A percentile compares a stretch with the other conserved stretches of the same genome.
These are phyloP conservation scores for Erythrophleum ivorense DNA, from an alignment of 331 rosid genomes.

Conservation along the genomic window DNA sequence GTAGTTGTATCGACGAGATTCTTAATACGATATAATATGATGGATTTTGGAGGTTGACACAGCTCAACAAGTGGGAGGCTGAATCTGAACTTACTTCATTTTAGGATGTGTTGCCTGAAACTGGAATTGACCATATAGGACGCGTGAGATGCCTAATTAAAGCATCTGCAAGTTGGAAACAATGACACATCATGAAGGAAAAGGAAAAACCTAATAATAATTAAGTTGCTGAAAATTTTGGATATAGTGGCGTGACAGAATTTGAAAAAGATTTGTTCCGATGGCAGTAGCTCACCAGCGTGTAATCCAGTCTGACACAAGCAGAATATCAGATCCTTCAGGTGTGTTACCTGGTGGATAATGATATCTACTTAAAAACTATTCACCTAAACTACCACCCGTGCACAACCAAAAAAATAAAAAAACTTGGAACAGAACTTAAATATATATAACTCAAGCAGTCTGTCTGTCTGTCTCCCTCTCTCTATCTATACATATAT, in stretches of 20 bases:
- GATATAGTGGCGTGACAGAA: conserved; percentile 15
- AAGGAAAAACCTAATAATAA: background rate
- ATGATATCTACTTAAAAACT: background rate
- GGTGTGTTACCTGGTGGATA: background rate
- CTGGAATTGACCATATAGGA: background rate
- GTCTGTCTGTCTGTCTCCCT: background rate
- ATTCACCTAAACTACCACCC: too few relatives aligned
- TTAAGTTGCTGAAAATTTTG: background rate
- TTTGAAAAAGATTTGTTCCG: conserved; percentile 20
- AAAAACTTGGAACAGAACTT: too few relatives aligned
- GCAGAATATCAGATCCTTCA: conserved; percentile 38
- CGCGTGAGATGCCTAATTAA: background rate
- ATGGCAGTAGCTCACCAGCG: conserved; percentile 30
- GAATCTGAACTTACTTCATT: too few relatives aligned
- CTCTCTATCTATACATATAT: background rate
- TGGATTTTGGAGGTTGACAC: background rate
- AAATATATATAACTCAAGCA: background rate
- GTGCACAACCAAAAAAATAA: too few relatives aligned
- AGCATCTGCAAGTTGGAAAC: background rate
- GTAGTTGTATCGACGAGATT: background rate
- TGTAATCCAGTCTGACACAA: conserved; percentile 20
- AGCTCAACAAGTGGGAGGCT: too few relatives aligned
- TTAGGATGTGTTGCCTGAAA: background rate
- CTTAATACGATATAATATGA: background rate
- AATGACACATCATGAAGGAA: background rate